A percentile compares a stretch with the other conserved stretches of the same genome.
Evolutionary conservation across 345 rosid genomes (phyloP).

Genomic region (Eucalyptus fibrosa): DNA sequence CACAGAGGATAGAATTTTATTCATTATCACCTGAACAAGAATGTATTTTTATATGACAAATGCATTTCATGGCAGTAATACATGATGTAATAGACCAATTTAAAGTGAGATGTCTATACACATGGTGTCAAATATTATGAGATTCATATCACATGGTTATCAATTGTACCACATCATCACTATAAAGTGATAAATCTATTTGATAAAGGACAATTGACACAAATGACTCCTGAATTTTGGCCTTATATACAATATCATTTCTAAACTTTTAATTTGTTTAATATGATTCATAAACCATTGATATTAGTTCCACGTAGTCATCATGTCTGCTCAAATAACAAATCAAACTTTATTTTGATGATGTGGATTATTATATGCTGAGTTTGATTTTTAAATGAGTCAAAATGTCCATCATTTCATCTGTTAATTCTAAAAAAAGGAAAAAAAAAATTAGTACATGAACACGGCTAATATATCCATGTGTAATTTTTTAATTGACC

Average conservation of each 20-base stretch:
- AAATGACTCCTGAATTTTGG: not conserved
- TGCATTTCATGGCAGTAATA: not conserved
- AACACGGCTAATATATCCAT: no score
- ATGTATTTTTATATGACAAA: not conserved
- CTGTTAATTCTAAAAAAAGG: no score
- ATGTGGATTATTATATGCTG: no score
- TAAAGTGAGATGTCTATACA: not conserved
- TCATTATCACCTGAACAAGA: not conserved
- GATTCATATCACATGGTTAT: not conserved
- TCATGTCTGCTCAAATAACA: no score
- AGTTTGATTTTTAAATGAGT: no score
- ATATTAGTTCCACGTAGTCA: not conserved
- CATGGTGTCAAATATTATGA: not conserved
- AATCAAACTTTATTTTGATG: no score
- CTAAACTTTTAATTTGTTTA: no score
- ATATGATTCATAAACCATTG: rapidly evolving
- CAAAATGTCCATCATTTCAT: no score
- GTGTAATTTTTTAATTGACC: no score
- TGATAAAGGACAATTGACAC: not conserved
- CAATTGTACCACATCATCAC: not conserved
- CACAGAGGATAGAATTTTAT: no score
- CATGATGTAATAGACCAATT: not conserved
- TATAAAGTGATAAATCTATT: not conserved
- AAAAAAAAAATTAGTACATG: no score
- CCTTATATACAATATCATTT: no score